These are phyloP conservation scores for Dendrobium officinale DNA, from an alignment of 106 monocot species.

Conservation along the genomic window DNA sequence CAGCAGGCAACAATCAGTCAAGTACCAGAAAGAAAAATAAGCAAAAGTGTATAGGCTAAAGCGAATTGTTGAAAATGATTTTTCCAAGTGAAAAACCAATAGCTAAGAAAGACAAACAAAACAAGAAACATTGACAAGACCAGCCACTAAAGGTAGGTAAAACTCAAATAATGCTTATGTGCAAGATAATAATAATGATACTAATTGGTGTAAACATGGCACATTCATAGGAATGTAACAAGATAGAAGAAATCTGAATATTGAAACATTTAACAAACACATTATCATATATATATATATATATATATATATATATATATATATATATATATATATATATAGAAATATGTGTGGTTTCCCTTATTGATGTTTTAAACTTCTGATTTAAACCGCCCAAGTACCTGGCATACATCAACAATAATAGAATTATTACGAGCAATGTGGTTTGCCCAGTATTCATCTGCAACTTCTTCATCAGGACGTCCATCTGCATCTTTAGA, in stretches of 20 bases:
- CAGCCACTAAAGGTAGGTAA: not conserved
- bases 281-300: no score
- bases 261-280: not conserved
- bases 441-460: conserved; percentile 99
- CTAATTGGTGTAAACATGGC: no score
- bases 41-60: not conserved
- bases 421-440: conserved; percentile 99
- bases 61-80: not conserved
- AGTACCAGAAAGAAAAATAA: no score
- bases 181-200: not conserved
- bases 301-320: no score
- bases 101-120: not conserved
- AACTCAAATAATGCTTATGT: not conserved
- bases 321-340: no score
- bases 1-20: no score
- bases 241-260: not conserved
- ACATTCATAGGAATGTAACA: not conserved
- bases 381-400: conserved; percentile 19
- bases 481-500: conserved; percentile 95
- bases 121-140: not conserved
- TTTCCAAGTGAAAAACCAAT: not conserved
- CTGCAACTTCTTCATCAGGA: conserved; percentile 95
- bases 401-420: conserved; percentile 99
- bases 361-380: not conserved
- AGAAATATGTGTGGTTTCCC: not conserved